Evolutionary conservation across 192 early-diverging fungal genomes (phyloP), one percentile per base, ranked within the genome.

Genomic region (Coemansia sp.): DNA sequence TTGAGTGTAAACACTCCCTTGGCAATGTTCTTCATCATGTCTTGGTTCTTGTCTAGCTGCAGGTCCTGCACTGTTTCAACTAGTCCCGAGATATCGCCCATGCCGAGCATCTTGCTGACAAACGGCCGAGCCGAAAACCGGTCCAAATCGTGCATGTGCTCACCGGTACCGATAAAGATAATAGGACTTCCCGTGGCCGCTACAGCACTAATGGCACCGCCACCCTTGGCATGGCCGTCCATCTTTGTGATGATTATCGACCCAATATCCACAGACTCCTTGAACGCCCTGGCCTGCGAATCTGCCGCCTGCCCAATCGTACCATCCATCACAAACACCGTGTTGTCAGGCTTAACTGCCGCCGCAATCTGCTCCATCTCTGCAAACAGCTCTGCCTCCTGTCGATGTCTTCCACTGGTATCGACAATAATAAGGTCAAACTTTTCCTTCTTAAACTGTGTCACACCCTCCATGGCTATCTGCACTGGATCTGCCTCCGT

Each of bases 391-490:
- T 94, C 94, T 3, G 79, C 67, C 77, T 97, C 95, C 66, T 96
- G 93, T 59, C 90, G 92, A 63, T 97, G 95, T 24, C 95, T 78
- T 40, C 95, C 95, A 22, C 94, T 97, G 0, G 95, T 97, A 77
- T 97, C 95, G n/a, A 97, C 93, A 51, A 97, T 94, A 38, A 97
- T 97, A 24, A 97, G 87, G 44, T 97, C 95, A 65, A 96, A 96
- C 40, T 83, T 83, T 33, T 94, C 93, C 44, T 87, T 86, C 46
- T 86, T 94, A 63, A 97, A 97, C 66, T 95, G 88, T 18, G 84
- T 80, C 13, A 97, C 93, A 78, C 95, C 95, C 45, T 97, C 95
- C 44, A 78, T 58, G 0, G 95, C 95, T 33, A 97, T 82, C 41
- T 83, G 80, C 23, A 94, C 95, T 1, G 95, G 94, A 66, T 97